Base-by-base conservation (phyloP, 345 rosid species). In the Cochlearia excelsa region DNA sequence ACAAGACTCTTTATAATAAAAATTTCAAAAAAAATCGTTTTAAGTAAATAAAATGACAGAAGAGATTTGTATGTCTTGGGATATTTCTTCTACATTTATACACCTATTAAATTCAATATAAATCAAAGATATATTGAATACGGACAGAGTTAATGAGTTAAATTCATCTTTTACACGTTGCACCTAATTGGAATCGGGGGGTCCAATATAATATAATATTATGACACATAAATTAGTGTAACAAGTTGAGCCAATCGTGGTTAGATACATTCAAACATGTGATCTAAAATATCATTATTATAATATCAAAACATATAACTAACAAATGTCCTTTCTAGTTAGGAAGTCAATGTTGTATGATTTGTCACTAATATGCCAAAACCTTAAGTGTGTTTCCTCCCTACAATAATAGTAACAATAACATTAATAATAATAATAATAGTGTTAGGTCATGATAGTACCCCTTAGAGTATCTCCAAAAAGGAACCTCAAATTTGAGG, bases 391-490 rank as follows among this genome's bases (percentile, higher is more conserved):
- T 38, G 10, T 29, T 29, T 40, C 40, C 27, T 41, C 5, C 31
- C 42, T 55, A 16, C 35, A 28, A 42, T 10, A 61, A 6, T 28
- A 61, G 62, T 44, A 43, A 69, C 55, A 61, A 55, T 54, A 47
- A 16, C 31, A 49, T 55, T 43, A 28, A 42, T 10, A 61, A 6
- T 28, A 61, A 69, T 44, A 43, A 69, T 61, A 61, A 55, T 54
- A 47, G 46, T 42, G 74, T 62, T 62, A 56, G 68, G 64, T 69
- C 45, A 42, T 47, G 3, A 0, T 59, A 52, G 23, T 16, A 16
- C 23, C 23, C 23, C 23, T 16, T 16, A 16, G 23, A 16, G 23
- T 0, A 16, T 16, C 23, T 16, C 23, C 23, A 16, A 16, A 16
- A 16, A 16, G 23, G 23, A 16, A 16, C 23, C 23, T 16, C 23